phyloP scores from a whole-genome alignment of 257 asterid genomes.

The Solanum megistacrolobum region DNA sequence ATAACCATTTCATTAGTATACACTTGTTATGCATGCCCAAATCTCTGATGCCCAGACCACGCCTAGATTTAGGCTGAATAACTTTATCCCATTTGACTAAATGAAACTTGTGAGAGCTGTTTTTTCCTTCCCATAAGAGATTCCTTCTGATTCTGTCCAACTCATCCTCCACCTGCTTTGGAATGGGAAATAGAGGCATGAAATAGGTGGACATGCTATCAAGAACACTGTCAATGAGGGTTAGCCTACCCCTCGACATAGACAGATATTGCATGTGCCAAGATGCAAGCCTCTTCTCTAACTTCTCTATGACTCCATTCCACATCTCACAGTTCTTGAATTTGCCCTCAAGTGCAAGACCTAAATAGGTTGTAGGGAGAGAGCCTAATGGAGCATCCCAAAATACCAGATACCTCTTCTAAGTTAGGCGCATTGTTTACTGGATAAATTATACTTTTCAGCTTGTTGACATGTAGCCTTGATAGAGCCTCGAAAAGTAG shows the following conservation, averaged over 20 bases:
- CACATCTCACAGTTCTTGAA: neutral
- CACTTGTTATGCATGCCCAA: neutral
- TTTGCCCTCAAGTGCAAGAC: neutral
- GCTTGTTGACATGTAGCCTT: neutral
- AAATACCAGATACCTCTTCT: neutral
- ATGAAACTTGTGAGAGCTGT: neutral
- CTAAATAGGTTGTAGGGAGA: neutral
- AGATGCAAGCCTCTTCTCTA: no score
- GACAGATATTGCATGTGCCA: neutral
- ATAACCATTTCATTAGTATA: neutral
- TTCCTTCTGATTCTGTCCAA: neutral
- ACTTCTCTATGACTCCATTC: neutral
- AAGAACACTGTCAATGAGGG: neutral
- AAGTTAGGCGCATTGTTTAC: neutral
- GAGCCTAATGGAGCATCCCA: neutral
- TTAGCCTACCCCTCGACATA: neutral
- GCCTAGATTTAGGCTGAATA: neutral
- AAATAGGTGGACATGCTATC: neutral
- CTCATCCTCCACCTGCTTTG: neutral
- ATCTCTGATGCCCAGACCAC: neutral
- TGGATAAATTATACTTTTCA: neutral
- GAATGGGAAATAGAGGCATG: neutral
- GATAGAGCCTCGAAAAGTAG: neutral
- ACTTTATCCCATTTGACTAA: neutral
- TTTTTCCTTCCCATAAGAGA: neutral